Evolutionary conservation across 345 rosid species (phyloP).

Genomic region (Eucalyptus tenuipes): DNA sequence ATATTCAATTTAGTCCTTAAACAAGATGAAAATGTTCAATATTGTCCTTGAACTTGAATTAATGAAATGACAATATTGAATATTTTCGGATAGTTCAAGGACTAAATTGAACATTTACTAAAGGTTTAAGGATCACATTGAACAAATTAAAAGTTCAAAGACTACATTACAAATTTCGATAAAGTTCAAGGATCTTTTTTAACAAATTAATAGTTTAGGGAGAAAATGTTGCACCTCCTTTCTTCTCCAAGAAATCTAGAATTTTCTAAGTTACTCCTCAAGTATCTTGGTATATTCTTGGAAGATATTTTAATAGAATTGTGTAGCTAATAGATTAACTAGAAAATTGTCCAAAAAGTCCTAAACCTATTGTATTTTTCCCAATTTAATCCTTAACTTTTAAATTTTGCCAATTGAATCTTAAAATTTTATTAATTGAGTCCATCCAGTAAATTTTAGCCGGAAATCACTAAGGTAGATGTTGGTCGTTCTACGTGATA

Average conservation of each 20-base stretch:
- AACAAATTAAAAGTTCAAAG: too few species aligned
- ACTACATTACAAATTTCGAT: background rate
- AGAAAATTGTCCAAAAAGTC: background rate
- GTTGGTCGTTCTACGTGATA: rapidly evolving
- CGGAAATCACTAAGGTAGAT: rapidly evolving
- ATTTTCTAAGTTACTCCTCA: background rate
- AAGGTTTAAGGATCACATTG: background rate
- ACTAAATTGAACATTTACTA: background rate
- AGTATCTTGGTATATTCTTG: background rate
- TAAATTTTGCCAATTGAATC: background rate
- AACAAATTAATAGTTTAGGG: background rate
- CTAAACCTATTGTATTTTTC: too few species aligned
- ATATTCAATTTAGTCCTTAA: too few species aligned
- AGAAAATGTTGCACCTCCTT: background rate
- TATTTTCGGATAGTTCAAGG: background rate
- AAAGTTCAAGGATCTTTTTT: background rate
- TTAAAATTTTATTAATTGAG: background rate
- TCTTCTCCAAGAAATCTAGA: background rate
- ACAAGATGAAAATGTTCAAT: background rate
- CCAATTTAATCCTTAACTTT: background rate
- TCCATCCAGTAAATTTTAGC: rapidly evolving
- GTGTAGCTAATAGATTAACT: background rate
- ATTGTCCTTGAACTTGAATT: background rate
- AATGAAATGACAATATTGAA: background rate
- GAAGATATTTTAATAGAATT: background rate